Conservation (phyloP, 2,329 filamentous ascomycete genomes). For the Neofusicoccum ribis region DNA sequence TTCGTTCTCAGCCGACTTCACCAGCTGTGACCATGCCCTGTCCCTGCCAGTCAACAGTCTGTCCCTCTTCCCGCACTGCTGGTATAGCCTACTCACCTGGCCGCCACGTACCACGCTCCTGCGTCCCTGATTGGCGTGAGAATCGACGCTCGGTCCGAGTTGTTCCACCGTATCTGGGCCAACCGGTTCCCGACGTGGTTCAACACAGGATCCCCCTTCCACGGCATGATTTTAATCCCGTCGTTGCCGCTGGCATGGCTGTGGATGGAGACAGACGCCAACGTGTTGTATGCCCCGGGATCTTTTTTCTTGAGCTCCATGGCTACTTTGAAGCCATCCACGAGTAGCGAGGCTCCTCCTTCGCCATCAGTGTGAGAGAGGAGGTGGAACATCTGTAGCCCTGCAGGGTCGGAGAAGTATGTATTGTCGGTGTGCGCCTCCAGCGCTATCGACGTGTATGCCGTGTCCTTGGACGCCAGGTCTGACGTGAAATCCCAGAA, state of each 20-base stretch:
- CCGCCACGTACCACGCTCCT: constrained; percentile 75
- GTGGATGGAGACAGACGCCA: constrained; percentile 62
- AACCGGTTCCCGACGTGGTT: constrained; percentile 55
- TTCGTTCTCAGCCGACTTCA: constrained; percentile 65
- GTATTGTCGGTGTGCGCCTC: constrained; percentile 91
- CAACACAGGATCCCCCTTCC: constrained; percentile 70
- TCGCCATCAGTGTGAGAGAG: constrained; percentile 71
- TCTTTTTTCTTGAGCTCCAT: constrained; percentile 57
- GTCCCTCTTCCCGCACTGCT: not conserved
- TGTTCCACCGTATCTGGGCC: constrained; percentile 85
- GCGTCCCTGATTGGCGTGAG: constrained; percentile 55
- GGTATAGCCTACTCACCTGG: constrained; percentile 38
- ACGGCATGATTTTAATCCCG: constrained; percentile 76
- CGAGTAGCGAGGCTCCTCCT: constrained; percentile 78
- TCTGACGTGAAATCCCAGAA: constrained; percentile 90
- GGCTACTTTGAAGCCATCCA: constrained; percentile 82
- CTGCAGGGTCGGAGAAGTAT: constrained; percentile 90
- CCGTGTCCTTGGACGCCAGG: constrained; percentile 82
- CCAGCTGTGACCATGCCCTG: constrained; percentile 67
- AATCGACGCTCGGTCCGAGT: constrained; percentile 77
- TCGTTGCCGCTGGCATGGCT: constrained; percentile 87
- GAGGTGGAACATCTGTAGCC: constrained; percentile 89
- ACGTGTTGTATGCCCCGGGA: constrained; percentile 55
- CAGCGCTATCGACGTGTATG: constrained; percentile 83
- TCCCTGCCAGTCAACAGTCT: not conserved